Evolutionary conservation across 2,329 filamentous ascomycete genomes (phyloP).

Genomic region (Botrytis tulipae): DNA sequence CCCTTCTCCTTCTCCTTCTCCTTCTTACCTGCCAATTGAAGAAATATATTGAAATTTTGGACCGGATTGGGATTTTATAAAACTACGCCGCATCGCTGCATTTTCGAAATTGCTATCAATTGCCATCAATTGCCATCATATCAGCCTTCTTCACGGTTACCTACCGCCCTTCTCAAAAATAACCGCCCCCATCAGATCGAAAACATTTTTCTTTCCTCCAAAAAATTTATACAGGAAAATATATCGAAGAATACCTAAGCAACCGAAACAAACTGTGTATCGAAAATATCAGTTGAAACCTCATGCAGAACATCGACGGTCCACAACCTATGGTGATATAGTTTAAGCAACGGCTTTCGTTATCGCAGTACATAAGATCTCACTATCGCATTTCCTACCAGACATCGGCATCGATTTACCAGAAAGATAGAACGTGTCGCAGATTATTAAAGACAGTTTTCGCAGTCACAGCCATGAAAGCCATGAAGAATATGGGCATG

Average conservation of each 20-base stretch:
- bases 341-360: background rate
- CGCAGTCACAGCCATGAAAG: constrained; percentile 34
- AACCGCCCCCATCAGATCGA: background rate
- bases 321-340: background rate
- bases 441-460: background rate
- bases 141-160: background rate
- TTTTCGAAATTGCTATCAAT: constrained; percentile 1
- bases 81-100: background rate
- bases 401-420: background rate
- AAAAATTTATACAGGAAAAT: background rate
- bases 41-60: background rate
- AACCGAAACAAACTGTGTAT: constrained; percentile 2
- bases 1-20: background rate
- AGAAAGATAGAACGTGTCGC: background rate
- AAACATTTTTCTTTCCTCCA: background rate
- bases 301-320: background rate
- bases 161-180: background rate
- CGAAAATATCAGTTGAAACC: constrained; percentile 3
- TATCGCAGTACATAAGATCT: background rate
- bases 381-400: background rate
- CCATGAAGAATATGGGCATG: constrained; percentile 39
- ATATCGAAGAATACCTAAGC: background rate
- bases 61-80: background rate
- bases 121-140: background rate
- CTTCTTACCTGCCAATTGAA: background rate